Evolutionary conservation across 2,329 filamentous ascomycete genomes (phyloP).

Genomic region (Penicillium thymicola): DNA sequence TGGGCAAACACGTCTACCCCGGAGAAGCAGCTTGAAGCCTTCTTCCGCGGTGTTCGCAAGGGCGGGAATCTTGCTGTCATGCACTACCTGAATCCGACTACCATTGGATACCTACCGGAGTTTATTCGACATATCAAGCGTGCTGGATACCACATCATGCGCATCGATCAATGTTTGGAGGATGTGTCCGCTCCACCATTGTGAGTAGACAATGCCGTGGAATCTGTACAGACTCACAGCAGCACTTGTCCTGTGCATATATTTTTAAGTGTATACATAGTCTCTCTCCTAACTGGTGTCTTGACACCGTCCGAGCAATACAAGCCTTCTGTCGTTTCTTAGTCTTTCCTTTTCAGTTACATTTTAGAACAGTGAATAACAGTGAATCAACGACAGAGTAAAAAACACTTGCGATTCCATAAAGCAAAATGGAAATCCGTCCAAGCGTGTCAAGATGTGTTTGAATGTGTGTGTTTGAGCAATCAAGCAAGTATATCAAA

Average conservation of each 20-base stretch:
- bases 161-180: slow-evolving; percentile 64
- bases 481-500: background rate
- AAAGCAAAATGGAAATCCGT: background rate
- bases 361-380: background rate
- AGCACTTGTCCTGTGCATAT: background rate
- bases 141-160: slow-evolving; percentile 63
- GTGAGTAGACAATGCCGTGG: background rate
- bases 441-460: background rate
- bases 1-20: slow-evolving; percentile 62
- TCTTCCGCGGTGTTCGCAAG: slow-evolving; percentile 59
- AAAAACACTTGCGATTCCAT: background rate
- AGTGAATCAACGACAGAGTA: background rate
- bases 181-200: slow-evolving; percentile 45
- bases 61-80: slow-evolving; percentile 65
- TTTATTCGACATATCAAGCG: slow-evolving; percentile 64
- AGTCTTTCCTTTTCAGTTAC: too few species aligned
- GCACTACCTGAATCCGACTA: slow-evolving; percentile 65
- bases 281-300: background rate
- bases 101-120: slow-evolving; percentile 61
- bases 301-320: background rate
- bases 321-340: background rate
- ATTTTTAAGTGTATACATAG: slow-evolving; percentile 2
- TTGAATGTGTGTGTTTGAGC: slow-evolving; percentile 1
- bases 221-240: background rate
- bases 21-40: slow-evolving; percentile 64